phyloP scores from a whole-genome alignment of 768 basidiomycete genomes.

The Lactifluus subvellereus region DNA sequence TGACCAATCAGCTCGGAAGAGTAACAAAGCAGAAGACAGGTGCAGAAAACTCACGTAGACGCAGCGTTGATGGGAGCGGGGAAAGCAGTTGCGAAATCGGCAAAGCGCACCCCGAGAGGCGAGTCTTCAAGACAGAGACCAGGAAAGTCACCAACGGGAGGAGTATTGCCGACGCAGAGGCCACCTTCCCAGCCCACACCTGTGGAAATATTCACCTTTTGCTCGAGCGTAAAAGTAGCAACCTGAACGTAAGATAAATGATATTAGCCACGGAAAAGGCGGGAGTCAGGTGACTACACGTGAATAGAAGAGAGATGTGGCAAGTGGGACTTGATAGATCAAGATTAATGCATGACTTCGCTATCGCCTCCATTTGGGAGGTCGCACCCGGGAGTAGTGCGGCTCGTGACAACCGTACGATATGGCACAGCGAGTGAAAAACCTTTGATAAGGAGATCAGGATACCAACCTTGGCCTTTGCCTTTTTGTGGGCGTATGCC shows the following conservation, averaged over 20 bases:
- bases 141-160: constrained; percentile 48
- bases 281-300: not conserved
- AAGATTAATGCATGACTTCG: not conserved
- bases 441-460: not conserved
- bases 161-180: constrained; percentile 64
- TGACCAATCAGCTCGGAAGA: not conserved
- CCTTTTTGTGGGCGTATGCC: constrained; percentile 53
- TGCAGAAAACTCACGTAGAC: constrained; percentile 50
- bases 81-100: constrained; percentile 70
- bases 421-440: not conserved
- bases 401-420: not conserved
- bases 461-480: constrained; percentile 33
- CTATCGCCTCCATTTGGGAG: not conserved
- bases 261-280: not conserved
- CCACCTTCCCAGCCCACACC: constrained; percentile 51
- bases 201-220: constrained; percentile 25
- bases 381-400: not conserved
- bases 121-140: constrained; percentile 74
- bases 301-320: not conserved
- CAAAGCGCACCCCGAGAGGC: constrained; percentile 71
- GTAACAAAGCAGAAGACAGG: not conserved
- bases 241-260: not conserved
- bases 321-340: not conserved
- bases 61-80: constrained; percentile 83
- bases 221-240: constrained; percentile 19